These are phyloP conservation scores for Fusarium sp. DNA, from an alignment of 2,329 filamentous ascomycete genomes.

Conservation along the genomic window DNA sequence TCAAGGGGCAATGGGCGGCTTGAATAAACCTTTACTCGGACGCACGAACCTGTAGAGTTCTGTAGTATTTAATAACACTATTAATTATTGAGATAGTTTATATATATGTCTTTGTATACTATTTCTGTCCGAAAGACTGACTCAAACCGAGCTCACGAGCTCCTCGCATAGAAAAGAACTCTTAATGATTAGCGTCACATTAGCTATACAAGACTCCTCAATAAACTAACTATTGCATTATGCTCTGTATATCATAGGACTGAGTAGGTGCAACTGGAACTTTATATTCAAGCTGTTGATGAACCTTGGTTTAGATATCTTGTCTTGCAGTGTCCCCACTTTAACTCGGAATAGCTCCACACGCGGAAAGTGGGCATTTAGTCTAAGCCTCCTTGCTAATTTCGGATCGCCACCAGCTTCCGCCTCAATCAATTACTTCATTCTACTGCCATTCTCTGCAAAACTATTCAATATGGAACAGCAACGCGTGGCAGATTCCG, in stretches of 20 bases:
- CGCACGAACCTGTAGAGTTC: neutral
- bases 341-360: neutral
- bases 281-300: fast-evolving
- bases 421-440: neutral
- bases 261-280: neutral
- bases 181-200: fast-evolving
- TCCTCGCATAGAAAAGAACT: fast-evolving
- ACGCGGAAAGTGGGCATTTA: neutral
- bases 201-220: too few species aligned
- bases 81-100: neutral
- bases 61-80: fast-evolving
- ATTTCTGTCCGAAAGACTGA: fast-evolving
- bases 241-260: neutral
- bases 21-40: fast-evolving
- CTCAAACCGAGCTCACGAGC: neutral
- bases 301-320: neutral
- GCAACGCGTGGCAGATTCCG: neutral
- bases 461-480: neutral
- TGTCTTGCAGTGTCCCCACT: neutral
- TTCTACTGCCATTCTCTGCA: neutral
- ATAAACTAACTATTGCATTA: fast-evolving
- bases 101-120: fast-evolving
- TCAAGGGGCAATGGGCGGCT: fast-evolving
- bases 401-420: neutral
- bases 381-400: neutral